Evolutionary conservation across 1,284 basidiomycete species (phyloP).

Genomic region (Coniferiporia weirii): DNA sequence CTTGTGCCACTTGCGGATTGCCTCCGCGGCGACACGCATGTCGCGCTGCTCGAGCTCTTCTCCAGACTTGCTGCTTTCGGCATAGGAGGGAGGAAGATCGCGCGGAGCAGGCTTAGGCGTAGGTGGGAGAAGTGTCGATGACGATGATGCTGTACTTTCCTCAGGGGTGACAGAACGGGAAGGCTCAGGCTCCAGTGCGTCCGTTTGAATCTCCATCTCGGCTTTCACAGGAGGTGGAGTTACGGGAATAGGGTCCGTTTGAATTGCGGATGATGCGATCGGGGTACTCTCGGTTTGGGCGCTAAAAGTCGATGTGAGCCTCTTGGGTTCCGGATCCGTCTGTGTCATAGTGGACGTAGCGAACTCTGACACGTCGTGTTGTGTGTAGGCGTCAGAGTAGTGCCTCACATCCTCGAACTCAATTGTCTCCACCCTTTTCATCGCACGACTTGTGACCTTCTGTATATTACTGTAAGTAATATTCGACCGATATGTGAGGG

Average conservation of each 20-base stretch:
- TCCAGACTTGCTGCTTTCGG: constrained; percentile 38
- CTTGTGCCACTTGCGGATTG: constrained; percentile 63
- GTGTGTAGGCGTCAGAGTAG: constrained; percentile 63
- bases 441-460: constrained; percentile 62
- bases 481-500: constrained; percentile 13
- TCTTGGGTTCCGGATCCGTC: constrained; percentile 32
- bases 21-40: constrained; percentile 49
- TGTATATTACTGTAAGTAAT: constrained; percentile 26
- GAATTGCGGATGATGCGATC: constrained; percentile 21
- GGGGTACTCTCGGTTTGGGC: constrained; percentile 28
- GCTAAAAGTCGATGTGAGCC: constrained; percentile 23
- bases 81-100: constrained; percentile 69
- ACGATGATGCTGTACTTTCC: constrained; percentile 58
- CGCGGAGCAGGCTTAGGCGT: constrained; percentile 50
- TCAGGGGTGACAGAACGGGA: constrained; percentile 39
- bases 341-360: constrained; percentile 32
- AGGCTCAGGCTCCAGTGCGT: constrained; percentile 35
- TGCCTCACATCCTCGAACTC: constrained; percentile 64
- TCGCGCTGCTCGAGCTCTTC: constrained; percentile 46
- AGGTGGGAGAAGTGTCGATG: constrained; percentile 61
- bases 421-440: constrained; percentile 39
- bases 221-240: constrained; percentile 20
- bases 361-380: constrained; percentile 55
- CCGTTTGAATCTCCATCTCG: constrained; percentile 36
- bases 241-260: constrained; percentile 35